Evolutionary conservation across 345 rosid species (phyloP).

Genomic region (Hibiscus tridactylites): DNA sequence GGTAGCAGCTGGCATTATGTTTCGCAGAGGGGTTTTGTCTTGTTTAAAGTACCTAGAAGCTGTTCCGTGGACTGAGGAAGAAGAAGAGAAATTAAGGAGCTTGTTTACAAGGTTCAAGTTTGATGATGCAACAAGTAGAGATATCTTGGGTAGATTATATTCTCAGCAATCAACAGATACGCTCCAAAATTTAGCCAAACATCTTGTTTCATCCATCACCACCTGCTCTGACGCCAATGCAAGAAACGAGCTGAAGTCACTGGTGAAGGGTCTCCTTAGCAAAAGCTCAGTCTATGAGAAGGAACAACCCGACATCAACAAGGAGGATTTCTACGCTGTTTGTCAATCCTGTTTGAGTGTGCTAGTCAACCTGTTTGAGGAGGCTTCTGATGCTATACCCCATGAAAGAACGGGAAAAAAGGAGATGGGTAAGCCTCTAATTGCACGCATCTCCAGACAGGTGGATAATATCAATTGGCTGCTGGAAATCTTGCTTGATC

Average conservation of each 20-base stretch:
- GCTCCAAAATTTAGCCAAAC: conserved; percentile 50
- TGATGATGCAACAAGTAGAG: conserved; percentile 44
- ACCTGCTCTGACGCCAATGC: conserved; percentile 52
- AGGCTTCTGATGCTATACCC: conserved; percentile 29
- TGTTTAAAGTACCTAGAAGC: conserved; percentile 83
- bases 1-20: conserved; percentile 73
- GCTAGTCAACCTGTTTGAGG: conserved; percentile 47
- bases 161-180: conserved; percentile 27
- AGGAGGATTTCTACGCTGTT: conserved; percentile 57
- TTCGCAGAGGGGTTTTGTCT: conserved; percentile 50
- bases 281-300: conserved; percentile 88
- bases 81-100: conserved; percentile 75
- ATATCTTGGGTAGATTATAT: conserved; percentile 59
- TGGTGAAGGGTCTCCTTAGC: conserved; percentile 78
- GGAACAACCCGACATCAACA: conserved; percentile 56
- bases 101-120: conserved; percentile 48
- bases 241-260: conserved; percentile 67
- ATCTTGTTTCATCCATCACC: conserved; percentile 68
- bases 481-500: conserved; percentile 68
- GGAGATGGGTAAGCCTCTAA: conserved; percentile 47
- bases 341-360: conserved; percentile 50
- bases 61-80: conserved; percentile 97
- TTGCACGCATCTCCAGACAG: conserved; percentile 64
- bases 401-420: conserved; percentile 13
- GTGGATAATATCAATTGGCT: conserved; percentile 87